phyloP scores from a whole-genome alignment of 768 basidiomycete genomes.

The Termitomyces sp. region DNA sequence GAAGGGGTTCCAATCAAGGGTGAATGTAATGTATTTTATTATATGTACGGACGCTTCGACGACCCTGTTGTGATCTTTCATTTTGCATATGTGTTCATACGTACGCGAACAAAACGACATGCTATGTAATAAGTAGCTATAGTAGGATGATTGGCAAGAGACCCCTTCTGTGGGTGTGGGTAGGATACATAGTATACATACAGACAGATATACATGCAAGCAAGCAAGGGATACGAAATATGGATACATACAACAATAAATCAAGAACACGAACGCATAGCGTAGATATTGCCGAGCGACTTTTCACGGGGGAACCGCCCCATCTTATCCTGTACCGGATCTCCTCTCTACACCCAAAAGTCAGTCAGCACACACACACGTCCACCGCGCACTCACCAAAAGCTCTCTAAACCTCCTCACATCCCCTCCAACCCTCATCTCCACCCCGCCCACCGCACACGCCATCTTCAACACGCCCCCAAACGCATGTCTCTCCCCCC shows the following conservation, averaged over 20 bases:
- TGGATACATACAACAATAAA: not conserved
- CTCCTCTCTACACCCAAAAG: constrained; percentile 14
- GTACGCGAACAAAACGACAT: too few species aligned
- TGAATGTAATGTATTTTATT: too few species aligned
- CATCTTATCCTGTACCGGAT: constrained; percentile 8
- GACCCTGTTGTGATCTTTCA: too few species aligned
- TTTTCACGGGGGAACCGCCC: constrained; percentile 15
- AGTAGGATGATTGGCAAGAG: too few species aligned
- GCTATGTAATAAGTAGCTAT: too few species aligned
- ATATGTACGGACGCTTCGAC: too few species aligned
- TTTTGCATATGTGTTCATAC: too few species aligned
- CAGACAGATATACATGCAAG: not conserved
- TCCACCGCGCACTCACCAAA: constrained; percentile 51
- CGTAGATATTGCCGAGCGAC: constrained; percentile 16
- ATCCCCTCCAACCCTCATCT: constrained; percentile 47
- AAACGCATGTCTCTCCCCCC: constrained; percentile 45
- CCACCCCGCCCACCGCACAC: constrained; percentile 61
- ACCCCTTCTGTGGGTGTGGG: too few species aligned
- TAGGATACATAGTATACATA: too few species aligned
- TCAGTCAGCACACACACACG: too few species aligned
- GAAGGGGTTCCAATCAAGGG: too few species aligned
- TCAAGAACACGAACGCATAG: constrained; percentile 16
- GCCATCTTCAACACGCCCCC: constrained; percentile 56
- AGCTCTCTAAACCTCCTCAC: constrained; percentile 50
- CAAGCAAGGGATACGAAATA: not conserved